Evolutionary conservation across 345 rosid genomes (phyloP), one percentile per base, ranked within the genome.

Genomic region (Eucalyptus microcorys): DNA sequence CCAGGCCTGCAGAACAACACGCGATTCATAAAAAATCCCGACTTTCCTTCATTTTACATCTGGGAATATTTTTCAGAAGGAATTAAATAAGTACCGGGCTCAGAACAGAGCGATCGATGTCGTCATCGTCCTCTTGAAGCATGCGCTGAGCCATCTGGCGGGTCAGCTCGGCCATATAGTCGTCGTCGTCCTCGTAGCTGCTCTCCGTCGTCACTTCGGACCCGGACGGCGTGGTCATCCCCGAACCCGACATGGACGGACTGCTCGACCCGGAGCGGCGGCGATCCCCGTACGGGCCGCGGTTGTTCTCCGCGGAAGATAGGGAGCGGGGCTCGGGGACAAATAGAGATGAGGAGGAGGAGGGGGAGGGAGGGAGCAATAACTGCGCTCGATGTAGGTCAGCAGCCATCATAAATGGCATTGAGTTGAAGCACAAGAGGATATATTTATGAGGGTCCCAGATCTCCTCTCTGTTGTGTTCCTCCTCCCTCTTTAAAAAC

Each of bases 81-180:
- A 52, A 87, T 87, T 13, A 14, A 64, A 6, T 53, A 64, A 21
- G 43, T 48, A 45, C 66, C 68, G 37, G 89, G n/a, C 50, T 26
- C 64, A 49, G 48, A 50, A 55, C 64, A 30, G 71, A 45, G 26
- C 16, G 79, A 27, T 49, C 14, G 59, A 32, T 90, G 30, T 90
- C 90, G 49, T 88, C 87, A 6, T 92, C 94, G 27, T 93, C 95
- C 13, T 96, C 97, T 37, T 90, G 94, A 30, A 94, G 91, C 96
- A 94, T 96, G 93, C 89, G 91, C 64, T 94, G 91, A 90, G 98
- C 95, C 99, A 97, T 97, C 95, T 92, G 96, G 21, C 96, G 97
- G 87, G 95, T 94, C 94, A 96, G 90, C 93, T 95, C 96, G 14
- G 95, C 93, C 34, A 92, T 90, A 88, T 93, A 95, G 40, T 92